A percentile compares a stretch with the other conserved stretches of the same genome.
phyloP scores from a whole-genome alignment of 1,284 basidiomycete species.

The Afroboletus lepidellus region DNA sequence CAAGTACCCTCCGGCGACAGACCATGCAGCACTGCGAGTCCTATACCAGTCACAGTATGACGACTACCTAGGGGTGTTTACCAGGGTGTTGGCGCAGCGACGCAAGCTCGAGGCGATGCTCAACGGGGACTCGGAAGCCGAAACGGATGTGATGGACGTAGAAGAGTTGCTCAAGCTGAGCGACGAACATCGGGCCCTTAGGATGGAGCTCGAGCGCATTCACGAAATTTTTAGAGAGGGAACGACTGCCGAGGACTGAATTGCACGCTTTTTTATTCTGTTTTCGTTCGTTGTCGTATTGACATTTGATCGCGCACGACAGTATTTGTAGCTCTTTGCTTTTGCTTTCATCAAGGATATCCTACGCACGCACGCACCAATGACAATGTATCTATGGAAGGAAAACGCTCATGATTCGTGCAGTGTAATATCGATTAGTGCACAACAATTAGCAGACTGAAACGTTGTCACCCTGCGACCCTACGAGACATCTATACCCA shows the following conservation, averaged over 20 bases:
- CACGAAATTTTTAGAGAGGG: constrained; percentile 36
- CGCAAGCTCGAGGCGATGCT: constrained; percentile 42
- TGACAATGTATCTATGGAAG: background rate
- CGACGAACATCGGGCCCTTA: constrained; percentile 40
- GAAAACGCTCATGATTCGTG: no score
- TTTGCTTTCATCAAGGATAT: background rate
- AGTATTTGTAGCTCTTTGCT: background rate
- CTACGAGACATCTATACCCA: no score
- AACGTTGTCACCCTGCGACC: no score
- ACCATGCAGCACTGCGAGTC: constrained; percentile 48
- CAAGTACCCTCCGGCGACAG: constrained; percentile 42
- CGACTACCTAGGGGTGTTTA: constrained; percentile 48
- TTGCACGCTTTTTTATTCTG: background rate
- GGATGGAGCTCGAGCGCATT: constrained; percentile 49
- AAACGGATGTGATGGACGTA: constrained; percentile 47
- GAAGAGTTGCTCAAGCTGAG: constrained; percentile 51
- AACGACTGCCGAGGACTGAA: constrained; percentile 11
- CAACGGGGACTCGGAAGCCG: constrained; percentile 35
- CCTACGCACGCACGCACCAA: background rate
- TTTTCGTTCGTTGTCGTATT: background rate
- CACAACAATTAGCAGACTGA: no score
- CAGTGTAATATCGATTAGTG: no score
- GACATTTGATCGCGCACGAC: background rate
- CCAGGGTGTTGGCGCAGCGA: constrained; percentile 47
- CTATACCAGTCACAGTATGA: constrained; percentile 51